Conservation (phyloP, 2,329 filamentous ascomycete genomes). For the Colletotrichum liaoningense region DNA sequence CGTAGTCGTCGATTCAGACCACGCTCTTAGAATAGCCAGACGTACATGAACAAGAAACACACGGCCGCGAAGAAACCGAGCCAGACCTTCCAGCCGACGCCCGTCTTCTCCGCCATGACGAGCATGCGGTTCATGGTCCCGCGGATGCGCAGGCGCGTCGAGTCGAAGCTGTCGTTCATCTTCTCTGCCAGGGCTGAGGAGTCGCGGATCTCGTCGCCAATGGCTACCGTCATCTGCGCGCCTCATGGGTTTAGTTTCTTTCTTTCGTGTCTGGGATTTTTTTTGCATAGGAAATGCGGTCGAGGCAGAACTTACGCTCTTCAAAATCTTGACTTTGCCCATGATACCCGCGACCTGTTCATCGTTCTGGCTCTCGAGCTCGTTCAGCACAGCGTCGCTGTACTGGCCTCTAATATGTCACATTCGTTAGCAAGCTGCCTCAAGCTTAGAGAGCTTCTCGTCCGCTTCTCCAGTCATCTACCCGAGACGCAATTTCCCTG, state of each 20-base stretch:
- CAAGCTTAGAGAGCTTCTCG: background rate
- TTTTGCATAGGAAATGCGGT: too few relatives aligned
- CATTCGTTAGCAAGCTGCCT: slow-evolving; percentile 2
- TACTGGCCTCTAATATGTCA: slow-evolving; percentile 79
- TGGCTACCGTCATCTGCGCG: slow-evolving; percentile 84
- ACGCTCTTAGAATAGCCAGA: slow-evolving; percentile 82
- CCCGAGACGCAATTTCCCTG: too few relatives aligned
- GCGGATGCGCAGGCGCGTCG: slow-evolving; percentile 80
- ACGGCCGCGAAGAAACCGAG: slow-evolving; percentile 88
- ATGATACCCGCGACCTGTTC: slow-evolving; percentile 89
- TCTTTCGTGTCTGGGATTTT: background rate
- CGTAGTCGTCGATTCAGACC: background rate
- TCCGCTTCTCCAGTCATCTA: background rate
- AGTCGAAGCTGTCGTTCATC: slow-evolving; percentile 96
- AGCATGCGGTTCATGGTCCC: slow-evolving; percentile 99
- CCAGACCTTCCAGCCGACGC: slow-evolving; percentile 97
- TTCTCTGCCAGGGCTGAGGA: slow-evolving; percentile 89
- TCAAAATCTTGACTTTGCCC: slow-evolving; percentile 89
- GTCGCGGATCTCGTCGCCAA: slow-evolving; percentile 94
- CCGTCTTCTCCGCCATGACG: slow-evolving; percentile 92
- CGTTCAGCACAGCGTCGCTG: slow-evolving; percentile 88
- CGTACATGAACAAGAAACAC: slow-evolving; percentile 86
- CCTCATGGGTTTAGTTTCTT: slow-evolving; percentile 23
- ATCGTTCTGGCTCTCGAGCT: slow-evolving; percentile 96
- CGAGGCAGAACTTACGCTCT: slow-evolving; percentile 73